A percentile compares a stretch with the other conserved stretches of the same genome.
Conservation (phyloP, 495 filamentous ascomycete genomes). For the Talaromyces proteolyticus region DNA sequence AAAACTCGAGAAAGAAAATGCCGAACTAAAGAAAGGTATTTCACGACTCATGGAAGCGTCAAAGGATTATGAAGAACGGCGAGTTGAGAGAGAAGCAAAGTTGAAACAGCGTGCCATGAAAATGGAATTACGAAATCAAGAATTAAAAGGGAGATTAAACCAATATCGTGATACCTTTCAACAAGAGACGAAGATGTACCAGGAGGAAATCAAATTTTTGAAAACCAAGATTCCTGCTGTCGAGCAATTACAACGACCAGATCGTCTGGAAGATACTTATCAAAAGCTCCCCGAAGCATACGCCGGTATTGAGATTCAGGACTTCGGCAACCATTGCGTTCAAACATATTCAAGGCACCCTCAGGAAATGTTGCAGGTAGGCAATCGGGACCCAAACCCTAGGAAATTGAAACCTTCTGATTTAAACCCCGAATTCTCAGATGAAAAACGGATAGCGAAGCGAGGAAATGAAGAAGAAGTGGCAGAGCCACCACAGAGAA, state of each 20-base stretch:
- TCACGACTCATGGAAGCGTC: slow-evolving; percentile 49
- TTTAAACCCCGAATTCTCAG: neutral
- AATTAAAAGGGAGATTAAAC: slow-evolving; percentile 37
- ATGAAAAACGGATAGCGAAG: neutral
- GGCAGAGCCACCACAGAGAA: neutral
- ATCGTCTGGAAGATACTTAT: slow-evolving; percentile 16
- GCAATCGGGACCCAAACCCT: neutral
- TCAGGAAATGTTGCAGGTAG: slow-evolving; percentile 4
- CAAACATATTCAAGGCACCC: neutral
- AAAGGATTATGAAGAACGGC: slow-evolving; percentile 43
- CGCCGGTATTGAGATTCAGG: slow-evolving; percentile 24
- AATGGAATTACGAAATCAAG: slow-evolving; percentile 39
- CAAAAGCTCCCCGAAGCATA: slow-evolving; percentile 30
- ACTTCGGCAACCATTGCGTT: slow-evolving; percentile 15
- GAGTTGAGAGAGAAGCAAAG: slow-evolving; percentile 45
- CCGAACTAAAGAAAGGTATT: slow-evolving; percentile 43
- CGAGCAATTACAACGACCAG: slow-evolving; percentile 20
- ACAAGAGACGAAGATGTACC: slow-evolving; percentile 30
- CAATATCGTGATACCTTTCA: slow-evolving; percentile 32
- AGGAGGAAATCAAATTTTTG: slow-evolving; percentile 26
- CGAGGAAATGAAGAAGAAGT: neutral
- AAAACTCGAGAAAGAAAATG: slow-evolving; percentile 52
- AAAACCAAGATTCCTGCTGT: slow-evolving; percentile 21
- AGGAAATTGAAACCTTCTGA: neutral
- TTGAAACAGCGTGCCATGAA: slow-evolving; percentile 43